Percentiles rank a stretch among this genome's conserved stretches.
Evolutionary conservation across 371 early-diverging fungal genomes (phyloP).

Genomic region (Mucor plumbeus): DNA sequence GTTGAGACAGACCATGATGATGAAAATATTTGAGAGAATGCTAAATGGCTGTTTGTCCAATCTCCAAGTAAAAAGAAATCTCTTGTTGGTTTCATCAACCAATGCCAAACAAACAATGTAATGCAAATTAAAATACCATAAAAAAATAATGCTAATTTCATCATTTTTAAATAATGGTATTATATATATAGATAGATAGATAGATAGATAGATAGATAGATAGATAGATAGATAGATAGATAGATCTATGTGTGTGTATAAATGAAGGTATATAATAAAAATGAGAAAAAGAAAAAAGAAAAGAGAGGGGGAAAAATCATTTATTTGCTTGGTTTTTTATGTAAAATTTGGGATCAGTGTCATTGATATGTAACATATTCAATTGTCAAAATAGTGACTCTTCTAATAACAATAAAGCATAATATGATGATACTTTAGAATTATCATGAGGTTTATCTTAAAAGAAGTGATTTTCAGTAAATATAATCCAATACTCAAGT

Average conservation of each 20-base stretch:
- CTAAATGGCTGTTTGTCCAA: slow-evolving; percentile 7
- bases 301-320: neutral
- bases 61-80: slow-evolving; percentile 3
- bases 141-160: slow-evolving; percentile 4
- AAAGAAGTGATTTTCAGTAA: neutral
- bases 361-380: slow-evolving; percentile 13
- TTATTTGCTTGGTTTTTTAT: neutral
- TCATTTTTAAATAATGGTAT: neutral
- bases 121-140: slow-evolving; percentile 6
- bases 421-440: neutral
- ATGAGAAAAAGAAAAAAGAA: neutral
- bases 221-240: too few relatives aligned
- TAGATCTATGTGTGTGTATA: too few relatives aligned
- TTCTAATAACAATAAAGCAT: neutral
- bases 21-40: neutral
- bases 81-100: neutral
- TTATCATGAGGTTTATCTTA: neutral
- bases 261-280: neutral
- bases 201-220: too few relatives aligned
- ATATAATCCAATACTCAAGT: neutral
- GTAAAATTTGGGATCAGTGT: neutral
- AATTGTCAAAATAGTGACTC: slow-evolving; percentile 25
- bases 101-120: slow-evolving; percentile 10
- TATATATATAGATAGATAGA: too few relatives aligned
- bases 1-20: slow-evolving; percentile 11